A percentile compares a stretch with the other conserved stretches of the same genome.
These are phyloP conservation scores for Apiospora marii DNA, from an alignment of 2,329 filamentous ascomycete species.

Conservation along the genomic window DNA sequence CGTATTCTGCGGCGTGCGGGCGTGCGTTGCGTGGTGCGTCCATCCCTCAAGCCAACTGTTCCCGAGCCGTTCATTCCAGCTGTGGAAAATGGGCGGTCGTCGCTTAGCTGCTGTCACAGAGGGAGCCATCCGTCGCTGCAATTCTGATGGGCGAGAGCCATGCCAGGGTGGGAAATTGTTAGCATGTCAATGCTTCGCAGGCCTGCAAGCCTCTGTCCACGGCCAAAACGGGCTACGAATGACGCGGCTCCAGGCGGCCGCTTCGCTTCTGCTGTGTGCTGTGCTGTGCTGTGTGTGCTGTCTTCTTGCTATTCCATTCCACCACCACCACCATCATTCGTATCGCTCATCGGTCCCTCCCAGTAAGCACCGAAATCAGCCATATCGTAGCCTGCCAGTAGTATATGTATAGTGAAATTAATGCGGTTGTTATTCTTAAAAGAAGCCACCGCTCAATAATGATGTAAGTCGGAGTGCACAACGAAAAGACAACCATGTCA, in stretches of 20 bases:
- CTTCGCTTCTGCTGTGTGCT: not conserved
- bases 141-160: not conserved
- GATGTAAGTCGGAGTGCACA: not conserved
- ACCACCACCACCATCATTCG: not conserved
- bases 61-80: constrained; percentile 1
- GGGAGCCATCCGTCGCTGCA: not conserved
- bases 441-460: not conserved
- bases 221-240: constrained; percentile 9
- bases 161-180: constrained; percentile 11
- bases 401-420: no score
- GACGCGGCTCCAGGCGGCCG: constrained; percentile 2
- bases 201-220: not conserved
- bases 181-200: not conserved
- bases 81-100: constrained; percentile 5
- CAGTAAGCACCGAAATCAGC: no score
- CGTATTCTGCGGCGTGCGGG: not conserved
- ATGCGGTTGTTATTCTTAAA: no score
- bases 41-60: not conserved
- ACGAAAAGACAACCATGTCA: not conserved
- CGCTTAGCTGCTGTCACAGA: not conserved
- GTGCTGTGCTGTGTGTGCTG: not conserved
- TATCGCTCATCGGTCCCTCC: not conserved
- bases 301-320: not conserved
- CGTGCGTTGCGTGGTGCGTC: not conserved
- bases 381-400: no score